Percentiles rank a stretch among this genome's conserved stretches.
phyloP scores from a whole-genome alignment of 2,329 filamentous ascomycete species.

The Graphiopsis chlorocephala region DNA sequence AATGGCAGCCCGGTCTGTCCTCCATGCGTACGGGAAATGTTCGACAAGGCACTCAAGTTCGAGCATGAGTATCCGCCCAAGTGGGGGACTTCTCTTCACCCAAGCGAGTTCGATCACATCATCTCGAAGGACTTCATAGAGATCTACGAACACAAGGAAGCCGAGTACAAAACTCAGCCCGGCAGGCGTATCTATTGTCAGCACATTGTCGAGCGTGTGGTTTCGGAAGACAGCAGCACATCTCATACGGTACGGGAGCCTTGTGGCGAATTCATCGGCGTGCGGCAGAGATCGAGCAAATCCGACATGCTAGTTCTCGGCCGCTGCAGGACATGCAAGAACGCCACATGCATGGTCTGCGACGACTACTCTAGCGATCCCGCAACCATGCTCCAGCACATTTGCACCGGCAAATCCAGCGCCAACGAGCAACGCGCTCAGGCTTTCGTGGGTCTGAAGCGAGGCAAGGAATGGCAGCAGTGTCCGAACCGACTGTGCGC shows the following conservation, averaged over 20 bases:
- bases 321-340: neutral
- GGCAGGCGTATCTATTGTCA: conserved; percentile 1
- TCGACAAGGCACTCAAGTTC: conserved; percentile 8
- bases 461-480: conserved; percentile 17
- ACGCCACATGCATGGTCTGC: conserved; percentile 2
- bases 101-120: conserved; percentile 9
- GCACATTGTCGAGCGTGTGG: neutral
- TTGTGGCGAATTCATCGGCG: neutral
- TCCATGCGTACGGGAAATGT: neutral
- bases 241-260: neutral
- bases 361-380: neutral
- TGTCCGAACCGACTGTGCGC: conserved; percentile 15
- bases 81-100: neutral
- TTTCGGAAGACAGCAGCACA: neutral
- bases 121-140: neutral
- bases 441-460: conserved; percentile 16
- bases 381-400: neutral
- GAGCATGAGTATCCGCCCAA: conserved; percentile 9
- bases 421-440: neutral
- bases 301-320: neutral
- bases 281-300: neutral
- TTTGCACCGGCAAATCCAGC: neutral
- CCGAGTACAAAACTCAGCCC: conserved; percentile 1
- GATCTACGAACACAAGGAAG: neutral
- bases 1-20: neutral